phyloP scores from a whole-genome alignment of 148 eudicot genomes.

The Polygonum maritimum region DNA sequence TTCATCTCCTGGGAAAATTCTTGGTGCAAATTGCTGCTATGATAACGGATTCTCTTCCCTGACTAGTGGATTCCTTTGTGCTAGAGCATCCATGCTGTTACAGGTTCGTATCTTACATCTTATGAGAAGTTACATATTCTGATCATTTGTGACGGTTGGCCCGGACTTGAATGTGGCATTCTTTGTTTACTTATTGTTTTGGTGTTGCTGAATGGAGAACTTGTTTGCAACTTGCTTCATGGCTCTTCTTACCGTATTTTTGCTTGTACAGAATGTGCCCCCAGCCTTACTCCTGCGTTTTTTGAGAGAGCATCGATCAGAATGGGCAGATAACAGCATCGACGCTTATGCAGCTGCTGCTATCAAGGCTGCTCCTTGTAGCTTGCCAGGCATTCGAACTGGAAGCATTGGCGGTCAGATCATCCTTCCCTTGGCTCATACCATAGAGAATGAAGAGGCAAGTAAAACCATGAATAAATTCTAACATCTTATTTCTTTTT shows the following conservation, averaged over 20 bases:
- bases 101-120: conserved; percentile 35
- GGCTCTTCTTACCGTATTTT: background rate
- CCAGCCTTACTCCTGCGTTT: conserved; percentile 74
- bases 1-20: conserved; percentile 61
- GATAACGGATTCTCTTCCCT: conserved; percentile 51
- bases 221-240: background rate
- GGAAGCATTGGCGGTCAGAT: conserved; percentile 76
- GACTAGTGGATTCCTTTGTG: conserved; percentile 60
- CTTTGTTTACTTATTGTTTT: background rate
- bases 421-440: conserved; percentile 89
- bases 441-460: conserved; percentile 91
- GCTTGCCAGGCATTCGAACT: conserved; percentile 55
- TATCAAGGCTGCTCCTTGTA: conserved; percentile 69
- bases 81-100: conserved; percentile 90
- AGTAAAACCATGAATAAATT: conserved; percentile 4
- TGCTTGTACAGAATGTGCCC: conserved; percentile 54
- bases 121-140: background rate
- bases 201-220: background rate
- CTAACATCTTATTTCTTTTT: background rate
- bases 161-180: background rate
- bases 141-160: background rate
- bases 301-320: conserved; percentile 84
- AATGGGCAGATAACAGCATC: conserved; percentile 88
- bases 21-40: conserved; percentile 44
- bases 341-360: conserved; percentile 85